phyloP scores from a whole-genome alignment of 83 land plant genomes.

The Picea abies region DNA sequence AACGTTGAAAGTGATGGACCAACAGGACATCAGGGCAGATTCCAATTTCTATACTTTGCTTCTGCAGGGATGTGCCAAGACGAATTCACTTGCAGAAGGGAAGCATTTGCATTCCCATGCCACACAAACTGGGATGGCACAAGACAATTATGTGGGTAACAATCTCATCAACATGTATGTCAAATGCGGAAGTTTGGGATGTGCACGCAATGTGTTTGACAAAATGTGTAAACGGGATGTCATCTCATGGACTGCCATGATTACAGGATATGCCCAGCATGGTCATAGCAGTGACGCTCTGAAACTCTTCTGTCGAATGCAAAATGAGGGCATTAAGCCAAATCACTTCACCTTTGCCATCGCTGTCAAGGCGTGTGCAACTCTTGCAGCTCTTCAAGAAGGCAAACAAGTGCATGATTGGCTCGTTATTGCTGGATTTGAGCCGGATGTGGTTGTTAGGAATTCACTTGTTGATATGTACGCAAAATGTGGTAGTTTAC shows the following conservation, averaged over 20 bases:
- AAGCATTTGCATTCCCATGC: not conserved
- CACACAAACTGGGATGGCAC: not conserved
- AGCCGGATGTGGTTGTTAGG: constrained; percentile 24
- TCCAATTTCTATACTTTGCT: too few species aligned
- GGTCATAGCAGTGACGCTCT: constrained; percentile 30
- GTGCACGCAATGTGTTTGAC: constrained; percentile 29
- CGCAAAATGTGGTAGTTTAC: constrained; percentile 29
- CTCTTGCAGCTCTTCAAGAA: constrained; percentile 28
- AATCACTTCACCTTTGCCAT: constrained; percentile 56
- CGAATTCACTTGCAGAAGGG: too few species aligned
- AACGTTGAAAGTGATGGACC: too few species aligned
- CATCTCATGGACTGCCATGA: constrained; percentile 41
- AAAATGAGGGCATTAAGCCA: constrained; percentile 24
- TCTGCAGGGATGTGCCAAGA: too few species aligned
- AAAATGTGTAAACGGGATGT: constrained; percentile 19
- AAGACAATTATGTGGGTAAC: constrained; percentile 23
- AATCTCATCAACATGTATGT: constrained; percentile 29
- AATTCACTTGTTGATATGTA: constrained; percentile 57
- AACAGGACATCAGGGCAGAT: too few species aligned
- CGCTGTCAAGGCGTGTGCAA: constrained; percentile 50
- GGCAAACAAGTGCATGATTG: constrained; percentile 56
- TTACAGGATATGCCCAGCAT: constrained; percentile 34
- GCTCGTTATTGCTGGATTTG: constrained; percentile 31
- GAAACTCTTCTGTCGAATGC: constrained; percentile 48
- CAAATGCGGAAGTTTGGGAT: constrained; percentile 27